These are phyloP conservation scores for Didymella exigua DNA, from an alignment of 2,329 filamentous ascomycete species.

Conservation along the genomic window DNA sequence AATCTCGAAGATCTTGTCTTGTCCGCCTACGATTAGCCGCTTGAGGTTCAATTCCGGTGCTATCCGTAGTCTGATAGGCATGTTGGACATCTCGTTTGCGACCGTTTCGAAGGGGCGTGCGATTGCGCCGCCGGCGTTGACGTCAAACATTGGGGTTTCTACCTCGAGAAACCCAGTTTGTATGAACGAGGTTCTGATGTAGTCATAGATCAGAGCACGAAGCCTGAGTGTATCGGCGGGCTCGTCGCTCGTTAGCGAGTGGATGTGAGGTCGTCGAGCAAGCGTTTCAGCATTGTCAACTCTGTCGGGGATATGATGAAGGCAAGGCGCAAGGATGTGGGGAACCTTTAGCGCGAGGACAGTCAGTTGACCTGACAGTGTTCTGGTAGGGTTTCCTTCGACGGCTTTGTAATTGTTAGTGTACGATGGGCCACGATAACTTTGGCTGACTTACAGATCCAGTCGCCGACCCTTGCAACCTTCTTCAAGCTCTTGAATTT, in stretches of 20 bases:
- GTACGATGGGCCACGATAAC: background rate
- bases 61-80: conserved; percentile 78
- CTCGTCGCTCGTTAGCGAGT: conserved; percentile 77
- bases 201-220: conserved; percentile 74
- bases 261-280: conserved; percentile 79
- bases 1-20: conserved; percentile 91
- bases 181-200: conserved; percentile 75
- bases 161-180: conserved; percentile 80
- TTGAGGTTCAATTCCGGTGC: conserved; percentile 97
- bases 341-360: conserved; percentile 72
- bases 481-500: conserved; percentile 66
- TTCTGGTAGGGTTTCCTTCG: conserved; percentile 71
- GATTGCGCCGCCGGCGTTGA: conserved; percentile 81
- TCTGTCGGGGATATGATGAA: conserved; percentile 77
- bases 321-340: conserved; percentile 73
- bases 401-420: conserved; percentile 57
- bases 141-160: conserved; percentile 84
- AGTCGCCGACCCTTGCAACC: conserved; percentile 78
- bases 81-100: conserved; percentile 75
- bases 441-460: conserved; percentile 68
- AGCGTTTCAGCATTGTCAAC: conserved; percentile 74
- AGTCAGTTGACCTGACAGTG: conserved; percentile 75
- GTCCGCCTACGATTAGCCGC: conserved; percentile 83
- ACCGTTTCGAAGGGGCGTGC: conserved; percentile 84
- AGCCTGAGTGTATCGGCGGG: conserved; percentile 73